Evolutionary conservation across 1,139 yeast species (phyloP).

Genomic region (Kodamaea sp.): DNA sequence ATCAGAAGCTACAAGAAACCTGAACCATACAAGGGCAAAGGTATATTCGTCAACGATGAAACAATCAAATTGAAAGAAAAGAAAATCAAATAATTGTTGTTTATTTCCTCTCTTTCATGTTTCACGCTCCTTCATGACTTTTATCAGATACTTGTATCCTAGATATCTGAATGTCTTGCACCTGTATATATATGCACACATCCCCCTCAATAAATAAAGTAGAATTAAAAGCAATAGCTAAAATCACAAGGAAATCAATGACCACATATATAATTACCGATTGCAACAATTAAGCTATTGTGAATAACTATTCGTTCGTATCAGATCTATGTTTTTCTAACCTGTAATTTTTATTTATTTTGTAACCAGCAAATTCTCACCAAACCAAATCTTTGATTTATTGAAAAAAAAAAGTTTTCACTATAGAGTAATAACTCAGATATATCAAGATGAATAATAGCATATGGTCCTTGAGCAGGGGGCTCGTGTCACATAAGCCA

Average conservation of each 20-base stretch:
- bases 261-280: background rate
- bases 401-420: slow-evolving; percentile 8
- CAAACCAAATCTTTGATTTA: no score
- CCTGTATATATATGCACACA: background rate
- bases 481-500: slow-evolving; percentile 9
- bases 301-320: no score
- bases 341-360: no score
- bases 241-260: no score
- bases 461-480: slow-evolving; percentile 7
- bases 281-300: background rate
- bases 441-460: slow-evolving; percentile 5
- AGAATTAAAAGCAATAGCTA: background rate
- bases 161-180: background rate
- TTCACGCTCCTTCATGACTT: background rate
- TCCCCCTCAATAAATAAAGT: background rate
- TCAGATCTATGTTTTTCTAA: no score
- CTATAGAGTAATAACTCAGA: background rate
- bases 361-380: no score
- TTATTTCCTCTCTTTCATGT: background rate
- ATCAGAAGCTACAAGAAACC: slow-evolving; percentile 89
- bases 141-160: background rate
- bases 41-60: slow-evolving; percentile 88
- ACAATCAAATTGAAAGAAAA: slow-evolving; percentile 86
- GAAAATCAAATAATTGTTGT: slow-evolving; percentile 67
- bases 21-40: slow-evolving; percentile 98